Evolutionary conservation across 2,329 filamentous ascomycete genomes (phyloP).

Genomic region (Nectriaceae sp.): DNA sequence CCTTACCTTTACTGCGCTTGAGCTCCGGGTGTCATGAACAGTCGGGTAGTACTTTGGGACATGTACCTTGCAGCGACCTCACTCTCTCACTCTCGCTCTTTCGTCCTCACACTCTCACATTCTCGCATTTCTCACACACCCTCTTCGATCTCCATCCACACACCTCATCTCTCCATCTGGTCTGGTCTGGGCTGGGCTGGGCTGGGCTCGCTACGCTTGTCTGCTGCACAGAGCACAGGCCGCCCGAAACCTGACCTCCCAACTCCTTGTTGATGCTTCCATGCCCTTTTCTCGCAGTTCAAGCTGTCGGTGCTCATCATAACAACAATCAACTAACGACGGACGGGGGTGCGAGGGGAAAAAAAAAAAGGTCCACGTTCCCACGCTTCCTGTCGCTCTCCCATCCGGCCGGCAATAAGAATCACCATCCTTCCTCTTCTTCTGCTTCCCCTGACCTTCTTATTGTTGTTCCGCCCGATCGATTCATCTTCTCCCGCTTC

Average conservation of each 20-base stretch:
- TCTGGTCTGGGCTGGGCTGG: no score
- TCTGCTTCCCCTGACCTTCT: constrained; percentile 20
- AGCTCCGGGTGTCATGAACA: neutral
- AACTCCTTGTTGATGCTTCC: neutral
- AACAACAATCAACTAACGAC: constrained; percentile 23
- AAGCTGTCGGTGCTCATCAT: constrained; percentile 27
- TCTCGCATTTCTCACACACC: neutral
- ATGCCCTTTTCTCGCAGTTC: constrained; percentile 3
- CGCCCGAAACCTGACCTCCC: no score
- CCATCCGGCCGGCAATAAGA: constrained; percentile 32
- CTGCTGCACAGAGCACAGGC: no score
- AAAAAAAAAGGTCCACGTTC: constrained; percentile 27
- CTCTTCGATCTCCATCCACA: neutral
- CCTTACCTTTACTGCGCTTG: neutral
- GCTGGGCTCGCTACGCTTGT: no score
- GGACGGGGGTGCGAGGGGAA: constrained; percentile 26
- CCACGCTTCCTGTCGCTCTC: constrained; percentile 26
- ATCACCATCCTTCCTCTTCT: constrained; percentile 32
- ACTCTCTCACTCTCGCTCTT: neutral
- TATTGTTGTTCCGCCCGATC: constrained; percentile 8
- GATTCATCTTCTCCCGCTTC: no score
- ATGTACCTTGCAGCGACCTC: neutral
- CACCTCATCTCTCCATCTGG: neutral
- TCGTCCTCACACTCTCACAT: neutral
- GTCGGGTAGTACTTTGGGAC: neutral